Evolutionary conservation across 306 rosid species (phyloP).

Genomic region (Arachis stenosperma): DNA sequence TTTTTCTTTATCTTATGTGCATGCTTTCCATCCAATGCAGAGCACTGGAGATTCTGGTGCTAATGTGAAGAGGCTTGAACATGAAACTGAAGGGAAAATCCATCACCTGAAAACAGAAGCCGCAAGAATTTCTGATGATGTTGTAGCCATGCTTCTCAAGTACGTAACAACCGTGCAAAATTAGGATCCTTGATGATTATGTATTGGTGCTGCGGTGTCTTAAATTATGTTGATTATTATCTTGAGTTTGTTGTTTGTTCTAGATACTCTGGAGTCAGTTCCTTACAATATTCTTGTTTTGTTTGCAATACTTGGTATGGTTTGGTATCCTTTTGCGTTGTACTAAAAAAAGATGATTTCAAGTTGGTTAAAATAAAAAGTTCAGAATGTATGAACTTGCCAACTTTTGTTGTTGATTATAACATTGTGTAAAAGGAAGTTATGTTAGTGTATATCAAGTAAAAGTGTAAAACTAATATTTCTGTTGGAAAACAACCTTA

Average conservation of each 20-base stretch:
- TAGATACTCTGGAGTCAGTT: conserved; percentile 45
- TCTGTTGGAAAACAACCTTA: no score
- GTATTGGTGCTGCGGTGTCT: conserved; percentile 31
- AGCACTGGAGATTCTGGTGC: conserved; percentile 98
- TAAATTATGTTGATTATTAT: conserved; percentile 38
- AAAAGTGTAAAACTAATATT: no score
- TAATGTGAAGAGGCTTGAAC: conserved; percentile 89
- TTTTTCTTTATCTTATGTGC: conserved; percentile 8
- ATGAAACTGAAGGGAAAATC: conserved; percentile 75
- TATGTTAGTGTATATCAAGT: neutral
- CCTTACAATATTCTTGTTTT: conserved; percentile 37
- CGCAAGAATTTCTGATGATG: conserved; percentile 70
- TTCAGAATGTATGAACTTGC: conserved; percentile 23
- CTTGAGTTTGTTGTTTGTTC: conserved; percentile 36
- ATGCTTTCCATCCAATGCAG: conserved; percentile 45
- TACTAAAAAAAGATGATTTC: conserved; percentile 39
- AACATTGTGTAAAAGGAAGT: conserved; percentile 1
- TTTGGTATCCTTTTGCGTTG: conserved; percentile 34
- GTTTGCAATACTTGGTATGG: conserved; percentile 19
- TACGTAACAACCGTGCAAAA: conserved; percentile 76
- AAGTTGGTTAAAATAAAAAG: conserved; percentile 31
- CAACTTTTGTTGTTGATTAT: conserved; percentile 7
- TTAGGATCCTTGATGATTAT: conserved; percentile 47
- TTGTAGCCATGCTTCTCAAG: conserved; percentile 79
- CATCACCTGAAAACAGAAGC: conserved; percentile 63